Evolutionary conservation across 352 stramenopile genomes (phyloP).

Genomic region (Phytophthora nicotianae): DNA sequence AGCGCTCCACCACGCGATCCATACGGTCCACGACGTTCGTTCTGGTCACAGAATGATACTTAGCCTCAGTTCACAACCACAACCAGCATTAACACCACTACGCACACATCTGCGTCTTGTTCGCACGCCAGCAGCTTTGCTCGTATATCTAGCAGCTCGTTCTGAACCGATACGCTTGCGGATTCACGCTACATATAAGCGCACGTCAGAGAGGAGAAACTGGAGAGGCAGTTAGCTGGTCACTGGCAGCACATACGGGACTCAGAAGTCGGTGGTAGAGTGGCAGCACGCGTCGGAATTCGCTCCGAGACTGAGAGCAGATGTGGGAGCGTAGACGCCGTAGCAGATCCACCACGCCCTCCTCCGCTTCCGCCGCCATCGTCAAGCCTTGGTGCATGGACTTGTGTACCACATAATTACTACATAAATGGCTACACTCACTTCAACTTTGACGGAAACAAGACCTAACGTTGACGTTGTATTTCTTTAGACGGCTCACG

Average conservation of each 20-base stretch:
- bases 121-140: conserved; percentile 20
- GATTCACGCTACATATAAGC: conserved; percentile 11
- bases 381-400: not conserved
- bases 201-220: not conserved
- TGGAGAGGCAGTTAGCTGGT: not conserved
- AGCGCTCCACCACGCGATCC: conserved; percentile 44
- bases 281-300: conserved; percentile 41
- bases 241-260: conserved; percentile 36
- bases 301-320: conserved; percentile 15
- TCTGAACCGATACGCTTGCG: conserved; percentile 13
- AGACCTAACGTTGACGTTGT: conserved; percentile 3
- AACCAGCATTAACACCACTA: not conserved
- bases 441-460: conserved; percentile 8
- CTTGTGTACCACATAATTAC: conserved; percentile 5
- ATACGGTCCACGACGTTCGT: conserved; percentile 39
- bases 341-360: conserved; percentile 49
- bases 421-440: conserved; percentile 21
- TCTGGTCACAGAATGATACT: conserved; percentile 23
- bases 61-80: not conserved
- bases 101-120: conserved; percentile 33
- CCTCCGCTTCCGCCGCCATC: conserved; percentile 7
- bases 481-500: not conserved
- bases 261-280: conserved; percentile 59
- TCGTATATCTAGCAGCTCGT: conserved; percentile 35
- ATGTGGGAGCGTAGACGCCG: conserved; percentile 43